Percentiles rank a stretch among this genome's conserved stretches.
These are phyloP conservation scores for Zymoseptoria tritici DNA, from an alignment of 2,329 filamentous ascomycete species.

Conservation along the genomic window DNA sequence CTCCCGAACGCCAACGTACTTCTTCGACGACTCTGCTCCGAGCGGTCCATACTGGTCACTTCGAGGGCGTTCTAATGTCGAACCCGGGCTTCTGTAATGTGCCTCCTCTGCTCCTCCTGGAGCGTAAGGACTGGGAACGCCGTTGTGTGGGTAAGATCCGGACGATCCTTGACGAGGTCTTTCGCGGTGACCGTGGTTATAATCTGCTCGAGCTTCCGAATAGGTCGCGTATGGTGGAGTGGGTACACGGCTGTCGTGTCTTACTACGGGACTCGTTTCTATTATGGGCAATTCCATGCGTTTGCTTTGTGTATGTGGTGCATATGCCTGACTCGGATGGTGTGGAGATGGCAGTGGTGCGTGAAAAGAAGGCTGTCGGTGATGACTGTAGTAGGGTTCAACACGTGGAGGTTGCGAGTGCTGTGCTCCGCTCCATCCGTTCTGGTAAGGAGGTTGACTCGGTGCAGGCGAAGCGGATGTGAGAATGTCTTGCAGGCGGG, in stretches of 20 bases:
- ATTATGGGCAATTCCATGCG: constrained; percentile 25
- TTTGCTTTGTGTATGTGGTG: constrained; percentile 7
- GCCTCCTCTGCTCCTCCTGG: constrained; percentile 13
- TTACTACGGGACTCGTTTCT: constrained; percentile 22
- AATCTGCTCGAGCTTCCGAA: constrained; percentile 16
- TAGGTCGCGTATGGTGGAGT: constrained; percentile 20
- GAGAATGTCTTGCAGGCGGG: constrained; percentile 26
- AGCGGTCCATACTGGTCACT: constrained; percentile 12
- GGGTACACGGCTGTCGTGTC: constrained; percentile 16
- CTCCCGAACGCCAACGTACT: constrained; percentile 28
- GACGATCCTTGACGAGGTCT: constrained; percentile 16
- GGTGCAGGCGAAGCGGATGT: constrained; percentile 15
- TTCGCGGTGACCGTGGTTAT: constrained; percentile 15
- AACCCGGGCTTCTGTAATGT: constrained; percentile 14
- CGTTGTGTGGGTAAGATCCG: constrained; percentile 19
- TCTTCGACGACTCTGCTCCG: constrained; percentile 21
- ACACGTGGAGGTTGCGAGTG: constrained; percentile 3
- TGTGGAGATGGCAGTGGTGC: constrained; percentile 18
- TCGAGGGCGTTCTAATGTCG: constrained; percentile 12
- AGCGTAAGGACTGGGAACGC: constrained; percentile 22
- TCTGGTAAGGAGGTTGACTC: constrained; percentile 8
- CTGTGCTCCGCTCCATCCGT: constrained; percentile 7
- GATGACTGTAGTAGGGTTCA: constrained; percentile 12
- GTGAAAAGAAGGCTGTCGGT: constrained; percentile 11
- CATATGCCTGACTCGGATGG: constrained; percentile 12